A percentile compares a stretch with the other conserved stretches of the same genome.
Conservation (phyloP, 495 filamentous ascomycete species). For the Choiromyces venosus region DNA sequence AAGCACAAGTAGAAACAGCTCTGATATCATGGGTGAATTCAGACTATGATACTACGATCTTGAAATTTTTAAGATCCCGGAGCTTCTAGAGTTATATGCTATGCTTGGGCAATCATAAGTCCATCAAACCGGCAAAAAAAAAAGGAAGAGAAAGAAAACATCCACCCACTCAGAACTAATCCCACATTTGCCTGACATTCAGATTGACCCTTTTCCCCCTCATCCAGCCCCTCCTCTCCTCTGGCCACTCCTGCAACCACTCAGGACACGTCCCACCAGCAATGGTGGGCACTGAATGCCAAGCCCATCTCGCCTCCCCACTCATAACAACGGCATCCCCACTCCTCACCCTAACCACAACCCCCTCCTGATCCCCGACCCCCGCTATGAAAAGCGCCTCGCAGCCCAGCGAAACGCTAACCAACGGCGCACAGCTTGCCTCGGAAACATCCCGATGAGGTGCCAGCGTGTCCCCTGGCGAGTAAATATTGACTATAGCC, state of each 20-base stretch:
- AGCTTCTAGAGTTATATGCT: not conserved
- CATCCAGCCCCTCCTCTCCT: conserved; percentile 67
- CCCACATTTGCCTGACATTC: conserved; percentile 86
- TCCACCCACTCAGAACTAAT: conserved; percentile 40
- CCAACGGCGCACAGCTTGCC: conserved; percentile 62
- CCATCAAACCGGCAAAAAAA: not conserved
- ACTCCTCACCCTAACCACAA: conserved; percentile 64
- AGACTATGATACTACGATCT: not conserved
- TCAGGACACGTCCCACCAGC: conserved; percentile 68
- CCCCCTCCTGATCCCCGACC: conserved; percentile 48
- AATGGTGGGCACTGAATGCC: conserved; percentile 84
- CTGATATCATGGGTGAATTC: not conserved
- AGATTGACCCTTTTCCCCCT: conserved; percentile 75
- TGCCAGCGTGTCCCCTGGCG: conserved; percentile 77
- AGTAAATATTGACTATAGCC: conserved; percentile 88
- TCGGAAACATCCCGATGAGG: conserved; percentile 89
- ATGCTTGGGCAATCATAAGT: not conserved
- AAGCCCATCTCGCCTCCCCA: conserved; percentile 71
- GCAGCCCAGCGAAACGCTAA: conserved; percentile 82
- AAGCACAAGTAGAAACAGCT: not conserved
- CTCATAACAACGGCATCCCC: conserved; percentile 82
- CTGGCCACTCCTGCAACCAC: conserved; percentile 72
- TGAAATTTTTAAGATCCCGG: not conserved
- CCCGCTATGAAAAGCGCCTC: conserved; percentile 75
- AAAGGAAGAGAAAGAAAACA: too few relatives aligned